Percentiles rank a stretch among this genome's conserved stretches.
phyloP scores from a whole-genome alignment of 495 filamentous ascomycete genomes.

The Aspergillus panamensis region DNA sequence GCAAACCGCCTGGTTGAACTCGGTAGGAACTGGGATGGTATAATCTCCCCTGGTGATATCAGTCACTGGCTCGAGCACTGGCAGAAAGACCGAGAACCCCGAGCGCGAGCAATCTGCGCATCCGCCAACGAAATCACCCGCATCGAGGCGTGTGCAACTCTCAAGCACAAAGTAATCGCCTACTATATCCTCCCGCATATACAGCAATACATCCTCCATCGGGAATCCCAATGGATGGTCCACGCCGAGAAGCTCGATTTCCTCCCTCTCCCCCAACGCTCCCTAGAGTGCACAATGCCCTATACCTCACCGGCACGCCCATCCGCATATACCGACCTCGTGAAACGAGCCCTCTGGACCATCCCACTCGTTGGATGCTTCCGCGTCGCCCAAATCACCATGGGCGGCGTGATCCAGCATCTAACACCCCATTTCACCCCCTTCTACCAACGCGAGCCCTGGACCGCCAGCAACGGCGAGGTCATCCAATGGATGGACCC shows the following conservation, averaged over 20 bases:
- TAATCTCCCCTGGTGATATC: background rate
- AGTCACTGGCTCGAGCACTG: background rate
- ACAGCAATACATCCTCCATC: background rate
- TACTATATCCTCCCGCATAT: conserved; percentile 3
- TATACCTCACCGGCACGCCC: background rate
- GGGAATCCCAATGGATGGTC: background rate
- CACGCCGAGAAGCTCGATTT: conserved; percentile 5
- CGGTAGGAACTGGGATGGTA: background rate
- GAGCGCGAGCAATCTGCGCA: background rate
- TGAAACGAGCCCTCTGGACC: conserved; percentile 11
- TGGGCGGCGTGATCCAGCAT: background rate
- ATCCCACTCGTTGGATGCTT: conserved; percentile 8
- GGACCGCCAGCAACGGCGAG: conserved; percentile 13
- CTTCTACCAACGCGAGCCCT: background rate
- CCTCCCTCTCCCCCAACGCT: background rate
- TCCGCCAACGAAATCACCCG: conserved; percentile 5
- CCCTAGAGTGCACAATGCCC: conserved; percentile 5
- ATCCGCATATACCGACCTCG: background rate
- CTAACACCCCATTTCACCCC: background rate
- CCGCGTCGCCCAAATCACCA: background rate
- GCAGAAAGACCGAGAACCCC: conserved; percentile 4
- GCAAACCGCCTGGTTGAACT: conserved; percentile 31
- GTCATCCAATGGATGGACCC: background rate
- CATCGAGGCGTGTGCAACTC: conserved; percentile 5
- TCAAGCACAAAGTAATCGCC: conserved; percentile 4